Conservation (phyloP, 192 early-diverging fungal species). For the Linderina pennispora region DNA sequence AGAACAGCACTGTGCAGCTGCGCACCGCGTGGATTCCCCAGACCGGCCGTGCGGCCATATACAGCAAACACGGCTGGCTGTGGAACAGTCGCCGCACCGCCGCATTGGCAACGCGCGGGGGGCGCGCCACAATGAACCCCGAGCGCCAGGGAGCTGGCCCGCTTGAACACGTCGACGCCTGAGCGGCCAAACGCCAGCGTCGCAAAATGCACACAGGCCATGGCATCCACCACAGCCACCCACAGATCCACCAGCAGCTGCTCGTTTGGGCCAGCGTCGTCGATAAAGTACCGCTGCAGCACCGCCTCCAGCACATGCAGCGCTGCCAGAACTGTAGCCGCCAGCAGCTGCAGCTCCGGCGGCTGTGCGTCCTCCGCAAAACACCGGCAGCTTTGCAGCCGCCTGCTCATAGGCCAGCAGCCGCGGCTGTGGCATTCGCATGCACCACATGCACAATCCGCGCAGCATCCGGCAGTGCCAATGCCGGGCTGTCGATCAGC, state of each 20-base stretch:
- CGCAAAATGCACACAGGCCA: slow-evolving; percentile 10
- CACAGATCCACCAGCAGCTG: slow-evolving; percentile 4
- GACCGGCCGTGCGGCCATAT: not conserved
- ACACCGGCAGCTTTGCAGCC: not conserved
- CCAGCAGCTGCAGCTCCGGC: not conserved
- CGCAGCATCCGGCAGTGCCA: not conserved
- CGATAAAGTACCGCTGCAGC: slow-evolving; percentile 7
- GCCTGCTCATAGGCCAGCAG: slow-evolving; percentile 3
- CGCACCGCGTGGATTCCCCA: not conserved
- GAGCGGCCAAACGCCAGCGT: slow-evolving; percentile 7
- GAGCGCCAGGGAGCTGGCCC: slow-evolving; percentile 1
- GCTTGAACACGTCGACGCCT: slow-evolving; percentile 8
- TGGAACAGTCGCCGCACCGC: slow-evolving; percentile 7
- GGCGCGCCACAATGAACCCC: not conserved
- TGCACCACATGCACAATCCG: slow-evolving; percentile 1
- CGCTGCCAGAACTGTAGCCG: not conserved
- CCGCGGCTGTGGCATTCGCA: not conserved
- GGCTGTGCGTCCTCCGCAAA: not conserved
- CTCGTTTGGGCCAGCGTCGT: not conserved
- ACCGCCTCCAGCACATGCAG: slow-evolving; percentile 1
- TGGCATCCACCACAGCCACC: slow-evolving; percentile 4
- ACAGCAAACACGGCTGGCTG: slow-evolving; percentile 11
- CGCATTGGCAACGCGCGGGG: not conserved
- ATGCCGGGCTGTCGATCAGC: not conserved
- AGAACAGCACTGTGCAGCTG: slow-evolving; percentile 17